Percentiles rank a stretch among this genome's conserved stretches.
phyloP scores from a whole-genome alignment of 805 yeast species.

The Isabelozyma pseudorhagii region DNA sequence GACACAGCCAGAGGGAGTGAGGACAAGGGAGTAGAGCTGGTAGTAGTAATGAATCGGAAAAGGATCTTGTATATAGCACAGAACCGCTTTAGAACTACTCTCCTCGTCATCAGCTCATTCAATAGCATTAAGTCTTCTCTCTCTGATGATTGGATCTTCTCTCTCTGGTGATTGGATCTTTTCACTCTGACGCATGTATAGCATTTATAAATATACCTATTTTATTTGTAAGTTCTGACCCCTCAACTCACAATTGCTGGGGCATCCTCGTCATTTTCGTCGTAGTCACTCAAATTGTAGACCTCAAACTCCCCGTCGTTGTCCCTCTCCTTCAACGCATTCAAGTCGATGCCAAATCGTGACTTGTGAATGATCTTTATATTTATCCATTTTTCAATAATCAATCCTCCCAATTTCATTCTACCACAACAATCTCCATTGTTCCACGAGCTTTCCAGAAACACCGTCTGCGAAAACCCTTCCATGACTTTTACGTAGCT shows the following conservation, averaged over 20 bases:
- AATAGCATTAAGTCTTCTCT: too few species aligned
- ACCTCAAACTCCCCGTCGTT: conserved; percentile 21
- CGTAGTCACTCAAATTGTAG: conserved; percentile 16
- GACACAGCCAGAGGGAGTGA: too few species aligned
- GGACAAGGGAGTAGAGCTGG: too few species aligned
- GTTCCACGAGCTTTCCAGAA: conserved; percentile 5
- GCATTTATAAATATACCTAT: too few species aligned
- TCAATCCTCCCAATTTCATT: conserved; percentile 14
- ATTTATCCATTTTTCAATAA: conserved; percentile 14
- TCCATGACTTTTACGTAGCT: conserved; percentile 14
- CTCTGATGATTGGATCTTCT: too few species aligned
- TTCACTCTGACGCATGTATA: too few species aligned
- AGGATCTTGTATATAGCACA: neutral
- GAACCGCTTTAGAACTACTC: too few species aligned
- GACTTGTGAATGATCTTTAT: conserved; percentile 6
- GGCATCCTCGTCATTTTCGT: conserved; percentile 24
- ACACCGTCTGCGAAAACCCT: conserved; percentile 13
- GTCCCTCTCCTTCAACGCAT: conserved; percentile 3
- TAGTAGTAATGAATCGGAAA: too few species aligned
- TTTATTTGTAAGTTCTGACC: neutral
- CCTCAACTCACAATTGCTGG: conserved; percentile 17
- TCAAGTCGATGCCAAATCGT: conserved; percentile 10
- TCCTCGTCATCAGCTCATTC: too few species aligned
- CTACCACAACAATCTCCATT: conserved; percentile 13
- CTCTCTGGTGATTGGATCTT: too few species aligned